These are phyloP conservation scores for Aegilops longissima DNA, from an alignment of 176 grass and related monocot species.

Conservation along the genomic window DNA sequence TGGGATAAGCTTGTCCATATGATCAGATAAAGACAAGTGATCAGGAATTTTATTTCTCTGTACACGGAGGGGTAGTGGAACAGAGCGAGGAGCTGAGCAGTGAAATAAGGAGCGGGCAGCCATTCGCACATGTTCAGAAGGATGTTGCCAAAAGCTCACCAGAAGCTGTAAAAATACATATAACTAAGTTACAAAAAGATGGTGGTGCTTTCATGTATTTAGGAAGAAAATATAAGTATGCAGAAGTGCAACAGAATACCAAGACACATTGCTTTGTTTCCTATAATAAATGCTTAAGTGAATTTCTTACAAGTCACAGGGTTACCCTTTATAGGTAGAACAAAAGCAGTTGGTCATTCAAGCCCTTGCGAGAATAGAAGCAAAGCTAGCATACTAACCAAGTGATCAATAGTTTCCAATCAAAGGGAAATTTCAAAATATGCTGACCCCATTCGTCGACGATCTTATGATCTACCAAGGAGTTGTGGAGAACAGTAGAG, in stretches of 20 bases:
- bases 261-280: background rate
- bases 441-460: background rate
- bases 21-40: slow-evolving; percentile 35
- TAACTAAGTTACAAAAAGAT: background rate
- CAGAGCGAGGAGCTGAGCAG: slow-evolving; percentile 84
- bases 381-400: background rate
- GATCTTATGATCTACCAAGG: background rate
- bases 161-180: slow-evolving; percentile 65
- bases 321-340: background rate
- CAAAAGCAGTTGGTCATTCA: background rate
- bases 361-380: background rate
- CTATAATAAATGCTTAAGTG: slow-evolving; percentile 6
- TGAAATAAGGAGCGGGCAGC: slow-evolving; percentile 97
- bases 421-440: background rate
- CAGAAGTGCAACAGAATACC: slow-evolving; percentile 1
- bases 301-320: background rate
- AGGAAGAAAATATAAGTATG: slow-evolving; percentile 19
- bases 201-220: background rate
- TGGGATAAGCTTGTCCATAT: slow-evolving; percentile 27
- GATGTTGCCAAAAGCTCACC: slow-evolving; percentile 98
- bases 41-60: slow-evolving; percentile 54
- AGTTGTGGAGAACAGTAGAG: background rate
- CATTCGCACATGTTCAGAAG: slow-evolving; percentile 92
- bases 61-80: slow-evolving; percentile 65
- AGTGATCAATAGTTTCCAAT: background rate